Percentiles rank a stretch among this genome's conserved stretches.
Evolutionary conservation across 768 basidiomycete species (phyloP).

Genomic region (Leccinellum albellum): DNA sequence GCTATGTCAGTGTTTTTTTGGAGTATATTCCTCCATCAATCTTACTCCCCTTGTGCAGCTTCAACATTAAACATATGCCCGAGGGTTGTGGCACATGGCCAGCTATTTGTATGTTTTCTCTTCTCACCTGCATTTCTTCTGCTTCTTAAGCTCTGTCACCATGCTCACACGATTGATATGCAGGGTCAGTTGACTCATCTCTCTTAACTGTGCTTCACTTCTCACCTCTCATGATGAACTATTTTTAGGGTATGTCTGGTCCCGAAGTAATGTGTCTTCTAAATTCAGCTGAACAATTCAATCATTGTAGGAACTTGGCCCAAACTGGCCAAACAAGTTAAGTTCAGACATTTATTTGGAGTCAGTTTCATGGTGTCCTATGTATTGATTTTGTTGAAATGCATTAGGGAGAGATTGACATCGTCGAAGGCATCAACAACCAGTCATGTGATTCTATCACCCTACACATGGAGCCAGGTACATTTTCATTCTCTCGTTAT

Average conservation of each 20-base stretch:
- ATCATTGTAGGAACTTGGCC: slow-evolving; percentile 23
- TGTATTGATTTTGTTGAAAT: not conserved
- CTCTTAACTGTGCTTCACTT: not conserved
- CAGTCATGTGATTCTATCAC: slow-evolving; percentile 24
- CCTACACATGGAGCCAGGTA: slow-evolving; percentile 28
- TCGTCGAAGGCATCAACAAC: slow-evolving; percentile 35
- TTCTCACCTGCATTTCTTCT: not conserved
- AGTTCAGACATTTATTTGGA: not conserved
- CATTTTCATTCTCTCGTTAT: not conserved
- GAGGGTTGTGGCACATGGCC: slow-evolving; percentile 40
- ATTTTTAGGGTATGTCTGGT: slow-evolving; percentile 18
- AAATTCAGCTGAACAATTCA: not conserved
- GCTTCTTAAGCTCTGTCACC: too few species aligned
- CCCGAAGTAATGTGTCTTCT: not conserved
- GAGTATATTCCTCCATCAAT: not conserved
- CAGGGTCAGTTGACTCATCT: slow-evolving; percentile 17
- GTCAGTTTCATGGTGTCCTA: not conserved
- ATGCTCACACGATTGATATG: not conserved
- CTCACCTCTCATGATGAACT: not conserved
- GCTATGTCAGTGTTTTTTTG: slow-evolving; percentile 17
- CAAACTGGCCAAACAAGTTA: slow-evolving; percentile 26
- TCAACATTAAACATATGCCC: slow-evolving; percentile 39
- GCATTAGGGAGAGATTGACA: slow-evolving; percentile 32
- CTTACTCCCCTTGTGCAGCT: slow-evolving; percentile 14
- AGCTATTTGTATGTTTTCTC: slow-evolving; percentile 28